Base-by-base conservation (phyloP, 257 asterid genomes). In the Capsicum chinense region DNA sequence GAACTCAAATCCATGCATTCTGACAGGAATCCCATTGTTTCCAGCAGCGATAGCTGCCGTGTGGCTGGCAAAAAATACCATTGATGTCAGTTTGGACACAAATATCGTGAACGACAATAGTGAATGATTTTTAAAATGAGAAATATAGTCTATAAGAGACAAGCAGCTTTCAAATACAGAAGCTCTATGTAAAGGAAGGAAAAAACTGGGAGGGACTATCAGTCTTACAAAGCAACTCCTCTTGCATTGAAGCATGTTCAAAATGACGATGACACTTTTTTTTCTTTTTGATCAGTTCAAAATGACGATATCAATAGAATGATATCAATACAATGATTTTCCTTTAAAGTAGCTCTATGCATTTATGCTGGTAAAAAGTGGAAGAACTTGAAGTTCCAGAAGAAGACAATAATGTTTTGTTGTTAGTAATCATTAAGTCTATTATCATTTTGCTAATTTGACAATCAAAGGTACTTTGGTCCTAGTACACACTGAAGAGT, bases 21-120 rank as follows among this genome's bases (percentile, higher is more conserved):
- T 91, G 79, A 97, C 99, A 33, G 97, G 95, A 87, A 97, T 90
- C 83, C 99, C 99, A 85, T 97, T 97, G 87, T 97, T 95, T 85
- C 99, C 99, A 84, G 99, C 99, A 44, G 99, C 99, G 73, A 94
- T 97, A 70, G 99, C 92, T 33, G 99, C 99, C 37, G 98, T 97
- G 79, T 97, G 99, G 83, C 99, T 97, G 94, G 86, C 83, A 84
- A 83, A 83, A 44, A 54, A 26, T 26, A 78, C 13, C 13, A 26
- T 10, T 33, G 50, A 26, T 33, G 60, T 78, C 50, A 78, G 82
- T 78, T 26, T 54, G 82, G 64, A 33, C 12, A 78, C 82, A 78
- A 26, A 26, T 26, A 54, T 33, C 2, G 50, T 33, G 47, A 54
- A 26, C 54, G 48, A 56, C 64, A 1, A 48, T 1, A 56, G 33